Conservation (phyloP, 139 green algal species). For the Protoeuglena noctilucae region DNA sequence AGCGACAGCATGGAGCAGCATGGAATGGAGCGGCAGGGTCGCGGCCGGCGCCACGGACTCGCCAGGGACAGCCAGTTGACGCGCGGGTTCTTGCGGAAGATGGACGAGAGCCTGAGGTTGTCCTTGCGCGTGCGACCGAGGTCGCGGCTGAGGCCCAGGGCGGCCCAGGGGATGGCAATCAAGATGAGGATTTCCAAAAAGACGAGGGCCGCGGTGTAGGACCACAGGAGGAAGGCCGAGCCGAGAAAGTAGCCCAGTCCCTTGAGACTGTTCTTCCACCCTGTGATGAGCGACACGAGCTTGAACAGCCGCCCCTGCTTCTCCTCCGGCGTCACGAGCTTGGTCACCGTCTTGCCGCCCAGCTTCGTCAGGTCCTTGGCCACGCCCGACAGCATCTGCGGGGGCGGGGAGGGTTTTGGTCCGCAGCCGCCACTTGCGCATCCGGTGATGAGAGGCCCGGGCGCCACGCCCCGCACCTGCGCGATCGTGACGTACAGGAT, state of each 20-base stretch:
- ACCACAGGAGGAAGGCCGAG: constrained; percentile 30
- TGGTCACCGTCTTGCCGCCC: constrained; percentile 67
- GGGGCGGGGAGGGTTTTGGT: too few relatives aligned
- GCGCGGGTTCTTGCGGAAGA: constrained; percentile 56
- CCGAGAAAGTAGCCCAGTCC: constrained; percentile 73
- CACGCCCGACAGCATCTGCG: constrained; percentile 61
- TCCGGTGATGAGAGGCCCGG: too few relatives aligned
- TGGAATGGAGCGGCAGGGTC: too few relatives aligned
- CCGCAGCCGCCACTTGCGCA: too few relatives aligned
- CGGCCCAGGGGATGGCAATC: constrained; percentile 53
- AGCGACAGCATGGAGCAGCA: too few relatives aligned
- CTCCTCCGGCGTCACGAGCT: constrained; percentile 68
- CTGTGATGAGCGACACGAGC: constrained; percentile 66
- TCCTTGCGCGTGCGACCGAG: constrained; percentile 46
- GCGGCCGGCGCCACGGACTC: too few relatives aligned
- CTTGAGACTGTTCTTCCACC: constrained; percentile 69
- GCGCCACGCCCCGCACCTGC: too few relatives aligned
- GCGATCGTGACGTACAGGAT: constrained; percentile 53
- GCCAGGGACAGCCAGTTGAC: constrained; percentile 53
- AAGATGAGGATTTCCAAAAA: constrained; percentile 44
- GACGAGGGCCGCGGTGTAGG: constrained; percentile 49
- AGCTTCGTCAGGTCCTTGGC: constrained; percentile 82
- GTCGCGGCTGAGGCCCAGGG: constrained; percentile 27
- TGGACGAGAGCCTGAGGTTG: constrained; percentile 33
- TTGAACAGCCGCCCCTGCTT: constrained; percentile 54